Conservation (phyloP, 163 green algal species). For the Smithsoniella earleae region DNA sequence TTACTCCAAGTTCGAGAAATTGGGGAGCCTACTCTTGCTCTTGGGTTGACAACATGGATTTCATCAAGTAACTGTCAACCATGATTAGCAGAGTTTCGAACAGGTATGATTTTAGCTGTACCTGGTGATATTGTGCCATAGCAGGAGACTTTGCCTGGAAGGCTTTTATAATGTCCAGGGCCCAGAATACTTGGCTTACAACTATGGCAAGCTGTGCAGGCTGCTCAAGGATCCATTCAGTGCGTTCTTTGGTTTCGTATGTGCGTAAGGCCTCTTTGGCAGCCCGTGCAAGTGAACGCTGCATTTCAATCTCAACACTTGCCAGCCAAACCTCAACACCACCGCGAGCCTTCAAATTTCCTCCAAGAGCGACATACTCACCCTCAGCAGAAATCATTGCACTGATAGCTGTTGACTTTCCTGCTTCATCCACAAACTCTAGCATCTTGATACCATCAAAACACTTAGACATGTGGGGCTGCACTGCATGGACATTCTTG, state of each 20-base stretch:
- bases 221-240: conserved; percentile 66
- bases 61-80: too few species aligned
- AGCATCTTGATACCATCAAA: conserved; percentile 74
- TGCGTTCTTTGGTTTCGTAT: conserved; percentile 54
- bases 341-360: conserved; percentile 68
- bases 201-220: conserved; percentile 73
- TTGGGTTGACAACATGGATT: too few species aligned
- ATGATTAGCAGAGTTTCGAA: too few species aligned
- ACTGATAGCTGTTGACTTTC: conserved; percentile 62
- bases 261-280: conserved; percentile 45
- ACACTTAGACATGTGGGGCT: conserved; percentile 74
- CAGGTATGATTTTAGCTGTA: too few species aligned
- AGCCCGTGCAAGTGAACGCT: conserved; percentile 12
- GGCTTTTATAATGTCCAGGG: conserved; percentile 38
- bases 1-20: too few species aligned
- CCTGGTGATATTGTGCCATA: conserved; percentile 31
- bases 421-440: conserved; percentile 58
- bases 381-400: conserved; percentile 64
- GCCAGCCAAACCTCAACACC: conserved; percentile 72
- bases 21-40: too few species aligned
- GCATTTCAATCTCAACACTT: conserved; percentile 58
- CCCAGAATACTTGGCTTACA: conserved; percentile 70
- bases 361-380: conserved; percentile 62
- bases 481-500: conserved; percentile 64
- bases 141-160: conserved; percentile 31